Conservation (phyloP, 2,329 filamentous ascomycete genomes). For the Sordariomycetes sp. region DNA sequence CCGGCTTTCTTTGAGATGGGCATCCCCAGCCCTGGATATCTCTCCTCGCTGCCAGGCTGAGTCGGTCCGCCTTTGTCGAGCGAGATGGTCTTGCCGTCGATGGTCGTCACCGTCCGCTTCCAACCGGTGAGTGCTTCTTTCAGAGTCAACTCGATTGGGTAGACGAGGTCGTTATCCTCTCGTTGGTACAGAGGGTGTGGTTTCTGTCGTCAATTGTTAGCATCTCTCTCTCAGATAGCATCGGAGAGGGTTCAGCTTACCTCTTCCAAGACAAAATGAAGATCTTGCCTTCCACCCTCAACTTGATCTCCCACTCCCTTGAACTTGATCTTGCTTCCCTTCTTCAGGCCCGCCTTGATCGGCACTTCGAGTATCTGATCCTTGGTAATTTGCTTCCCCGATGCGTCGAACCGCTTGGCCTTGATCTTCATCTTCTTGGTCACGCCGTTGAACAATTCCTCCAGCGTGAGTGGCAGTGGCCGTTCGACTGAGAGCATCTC, state of each 20-base stretch:
- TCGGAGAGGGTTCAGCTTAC: constrained; percentile 35
- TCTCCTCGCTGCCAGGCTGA: constrained; percentile 71
- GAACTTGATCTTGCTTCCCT: constrained; percentile 97
- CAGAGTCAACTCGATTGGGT: constrained; percentile 70
- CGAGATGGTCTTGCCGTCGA: constrained; percentile 78
- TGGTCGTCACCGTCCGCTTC: constrained; percentile 84
- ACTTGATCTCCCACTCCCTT: constrained; percentile 96
- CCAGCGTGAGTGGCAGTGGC: constrained; percentile 68
- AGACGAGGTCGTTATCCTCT: constrained; percentile 78
- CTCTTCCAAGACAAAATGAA: constrained; percentile 93
- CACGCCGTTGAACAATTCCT: constrained; percentile 79
- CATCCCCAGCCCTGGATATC: constrained; percentile 85
- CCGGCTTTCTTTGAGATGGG: constrained; percentile 82
- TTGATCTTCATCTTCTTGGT: constrained; percentile 99
- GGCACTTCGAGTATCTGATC: constrained; percentile 90
- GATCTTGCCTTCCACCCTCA: constrained; percentile 88
- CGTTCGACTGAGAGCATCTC: constrained; percentile 90
- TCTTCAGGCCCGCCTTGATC: constrained; percentile 92
- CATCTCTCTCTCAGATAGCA: not conserved
- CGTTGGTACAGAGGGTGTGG: constrained; percentile 75
- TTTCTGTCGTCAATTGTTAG: constrained; percentile 56
- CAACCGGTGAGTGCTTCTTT: constrained; percentile 95
- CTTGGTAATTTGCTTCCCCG: constrained; percentile 74
- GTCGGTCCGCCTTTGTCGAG: constrained; percentile 79
- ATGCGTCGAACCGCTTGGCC: constrained; percentile 80